Percentiles rank a stretch among this genome's conserved stretches.
phyloP scores from a whole-genome alignment of 805 yeast genomes.

The Zygoascus bituminiphila region DNA sequence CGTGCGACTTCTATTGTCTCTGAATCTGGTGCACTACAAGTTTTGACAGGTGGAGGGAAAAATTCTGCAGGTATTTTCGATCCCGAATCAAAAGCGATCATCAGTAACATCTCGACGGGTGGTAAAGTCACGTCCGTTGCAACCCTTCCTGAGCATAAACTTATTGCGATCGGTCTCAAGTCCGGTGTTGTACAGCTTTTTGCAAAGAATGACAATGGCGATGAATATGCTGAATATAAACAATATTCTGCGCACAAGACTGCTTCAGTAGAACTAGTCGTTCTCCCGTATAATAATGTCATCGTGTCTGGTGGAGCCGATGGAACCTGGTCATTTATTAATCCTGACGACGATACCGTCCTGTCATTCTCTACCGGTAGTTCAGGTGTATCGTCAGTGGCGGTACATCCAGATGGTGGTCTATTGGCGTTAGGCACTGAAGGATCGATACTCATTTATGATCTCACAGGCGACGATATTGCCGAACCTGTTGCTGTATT shows the following conservation, averaged over 20 bases:
- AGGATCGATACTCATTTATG: conserved; percentile 33
- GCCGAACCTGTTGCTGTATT: conserved; percentile 29
- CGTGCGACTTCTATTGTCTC: conserved; percentile 2
- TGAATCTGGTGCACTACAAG: neutral
- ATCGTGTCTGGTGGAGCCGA: conserved; percentile 9
- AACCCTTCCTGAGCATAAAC: conserved; percentile 8
- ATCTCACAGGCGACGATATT: conserved; percentile 32
- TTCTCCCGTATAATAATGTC: conserved; percentile 1
- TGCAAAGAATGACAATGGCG: neutral
- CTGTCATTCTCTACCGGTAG: neutral
- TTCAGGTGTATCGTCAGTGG: conserved; percentile 11
- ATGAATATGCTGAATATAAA: neutral
- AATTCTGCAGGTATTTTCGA: conserved; percentile 14
- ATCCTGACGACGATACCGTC: conserved; percentile 7
- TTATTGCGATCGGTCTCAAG: conserved; percentile 14
- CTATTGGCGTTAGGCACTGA: conserved; percentile 35
- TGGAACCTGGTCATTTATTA: conserved; percentile 12
- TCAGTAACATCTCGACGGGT: conserved; percentile 5
- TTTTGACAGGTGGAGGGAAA: conserved; percentile 20
- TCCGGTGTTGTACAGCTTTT: conserved; percentile 14
- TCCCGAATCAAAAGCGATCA: neutral
- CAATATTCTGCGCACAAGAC: neutral
- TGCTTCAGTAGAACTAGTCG: conserved; percentile 3
- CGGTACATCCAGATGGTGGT: conserved; percentile 44
- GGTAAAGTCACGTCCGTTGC: conserved; percentile 14